Percentiles rank a stretch among this genome's conserved stretches.
Evolutionary conservation across 805 yeast species (phyloP).

Genomic region (Barnettozyma vustinii): DNA sequence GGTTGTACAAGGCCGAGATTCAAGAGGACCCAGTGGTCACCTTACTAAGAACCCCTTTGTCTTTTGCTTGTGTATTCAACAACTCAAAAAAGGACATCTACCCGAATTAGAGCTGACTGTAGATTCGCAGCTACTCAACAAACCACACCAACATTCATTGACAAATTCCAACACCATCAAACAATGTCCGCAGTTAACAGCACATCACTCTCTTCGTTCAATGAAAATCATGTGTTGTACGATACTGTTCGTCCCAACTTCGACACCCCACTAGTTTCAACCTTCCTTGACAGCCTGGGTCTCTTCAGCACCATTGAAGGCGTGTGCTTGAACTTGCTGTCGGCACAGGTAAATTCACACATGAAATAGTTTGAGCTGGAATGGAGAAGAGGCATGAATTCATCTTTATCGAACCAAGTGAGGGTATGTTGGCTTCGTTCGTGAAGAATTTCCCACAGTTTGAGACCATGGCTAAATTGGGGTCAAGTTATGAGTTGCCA

Average conservation of each 20-base stretch:
- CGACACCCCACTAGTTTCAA: constrained; percentile 34
- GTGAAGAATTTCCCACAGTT: constrained; percentile 40
- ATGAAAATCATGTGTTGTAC: constrained; percentile 45
- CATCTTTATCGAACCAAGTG: constrained; percentile 48
- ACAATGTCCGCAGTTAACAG: too few relatives aligned
- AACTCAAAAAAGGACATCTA: too few relatives aligned
- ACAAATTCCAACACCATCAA: too few relatives aligned
- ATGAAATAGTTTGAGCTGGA: constrained; percentile 34
- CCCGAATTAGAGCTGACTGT: too few relatives aligned
- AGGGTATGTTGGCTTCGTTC: constrained; percentile 51
- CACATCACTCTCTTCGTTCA: constrained; percentile 44
- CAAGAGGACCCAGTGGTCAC: too few relatives aligned
- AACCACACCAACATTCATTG: too few relatives aligned
- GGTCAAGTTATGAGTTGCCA: constrained; percentile 45
- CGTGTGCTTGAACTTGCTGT: constrained; percentile 47
- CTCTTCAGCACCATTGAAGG: constrained; percentile 19
- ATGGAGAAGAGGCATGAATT: constrained; percentile 29
- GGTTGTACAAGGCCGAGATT: too few relatives aligned
- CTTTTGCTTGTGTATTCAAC: too few relatives aligned
- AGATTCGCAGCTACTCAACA: too few relatives aligned
- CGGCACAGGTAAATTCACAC: constrained; percentile 63
- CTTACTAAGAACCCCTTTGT: too few relatives aligned
- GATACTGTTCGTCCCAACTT: constrained; percentile 51
- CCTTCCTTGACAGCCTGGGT: constrained; percentile 35
- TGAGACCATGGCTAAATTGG: constrained; percentile 25